These are phyloP conservation scores for Candida sonorensis DNA, from an alignment of 805 yeast genomes.

Conservation along the genomic window DNA sequence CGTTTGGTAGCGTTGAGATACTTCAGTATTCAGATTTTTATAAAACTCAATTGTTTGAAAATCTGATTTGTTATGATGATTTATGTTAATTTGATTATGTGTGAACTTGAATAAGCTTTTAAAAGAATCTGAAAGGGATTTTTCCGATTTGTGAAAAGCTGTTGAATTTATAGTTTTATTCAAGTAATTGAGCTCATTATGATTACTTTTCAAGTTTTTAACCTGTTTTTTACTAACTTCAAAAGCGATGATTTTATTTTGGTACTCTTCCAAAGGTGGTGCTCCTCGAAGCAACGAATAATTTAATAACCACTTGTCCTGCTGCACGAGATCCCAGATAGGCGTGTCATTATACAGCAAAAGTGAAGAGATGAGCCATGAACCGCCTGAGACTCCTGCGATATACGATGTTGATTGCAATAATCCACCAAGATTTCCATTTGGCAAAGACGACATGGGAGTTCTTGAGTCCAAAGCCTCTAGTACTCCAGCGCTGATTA, in stretches of 20 bases:
- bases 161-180: too few species aligned
- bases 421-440: constrained; percentile 41
- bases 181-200: too few species aligned
- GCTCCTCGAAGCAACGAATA: constrained; percentile 50
- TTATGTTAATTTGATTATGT: too few species aligned
- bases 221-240: neutral
- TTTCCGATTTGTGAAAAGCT: too few species aligned
- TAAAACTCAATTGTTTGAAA: constrained; percentile 38
- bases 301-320: constrained; percentile 34
- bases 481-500: constrained; percentile 49
- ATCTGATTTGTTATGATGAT: neutral
- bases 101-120: too few species aligned
- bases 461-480: constrained; percentile 45
- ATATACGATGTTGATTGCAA: constrained; percentile 50
- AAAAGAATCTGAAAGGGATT: too few species aligned
- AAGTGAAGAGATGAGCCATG: constrained; percentile 57
- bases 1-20: constrained; percentile 40
- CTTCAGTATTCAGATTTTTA: constrained; percentile 45
- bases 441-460: constrained; percentile 22
- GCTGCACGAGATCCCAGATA: constrained; percentile 19
- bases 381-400: constrained; percentile 66
- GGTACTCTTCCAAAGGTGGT: constrained; percentile 42
- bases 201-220: too few species aligned
- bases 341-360: constrained; percentile 32
- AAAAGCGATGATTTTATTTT: constrained; percentile 2